Base-by-base conservation (phyloP, 306 rosid species). In the Dryas drummondii region DNA sequence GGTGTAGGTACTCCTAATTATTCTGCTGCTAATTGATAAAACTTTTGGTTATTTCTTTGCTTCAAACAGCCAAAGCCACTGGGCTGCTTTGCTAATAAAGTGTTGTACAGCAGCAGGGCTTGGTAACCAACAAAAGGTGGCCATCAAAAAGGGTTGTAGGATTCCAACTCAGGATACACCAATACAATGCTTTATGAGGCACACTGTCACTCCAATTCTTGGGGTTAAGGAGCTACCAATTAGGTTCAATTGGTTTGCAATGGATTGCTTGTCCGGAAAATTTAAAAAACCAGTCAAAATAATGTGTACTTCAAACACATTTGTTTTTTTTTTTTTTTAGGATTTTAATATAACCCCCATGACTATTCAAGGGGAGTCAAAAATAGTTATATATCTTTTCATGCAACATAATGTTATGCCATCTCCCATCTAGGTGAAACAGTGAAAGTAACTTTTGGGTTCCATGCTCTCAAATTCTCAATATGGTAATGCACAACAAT, bases 241-340 rank as follows among this genome's bases (percentile, higher is more conserved):
- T 58, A 56, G 68, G 46, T 72, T 72, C 66, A 45, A 1, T 40
- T 22, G 5, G 44, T 72, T 57, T 71, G 74, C 51, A n/a, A 41
- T n/a, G 37, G 37, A 22, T 22, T 22, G 22, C 22, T 22, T 22
- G 22, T 22, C 22, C 22, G 22, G 22, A 22, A 22, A 22, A 22
- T 22, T 22, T 22, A 22, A 22, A 22, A 22, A 22, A 22, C 22
- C 0, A 22, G 22, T 22, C 22, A 22, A 22, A 22, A 22, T 22
- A 22, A 22, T 22, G 22, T 22, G 22, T 22, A 22, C 22, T 22
- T 22, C 22, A 22, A 22, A 22, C 22, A 22, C 22, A 22, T 22
- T 4, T n/a, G 37, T 32, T 32, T 32, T 32, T 32, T 32, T 27
- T 27, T 32, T 32, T 2, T 32, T 32, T 32, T 32, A 1, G 37